A percentile compares a stretch with the other conserved stretches of the same genome.
These are phyloP conservation scores for Psilocybe mexicana DNA, from an alignment of 1,284 basidiomycete genomes.

Conservation along the genomic window DNA sequence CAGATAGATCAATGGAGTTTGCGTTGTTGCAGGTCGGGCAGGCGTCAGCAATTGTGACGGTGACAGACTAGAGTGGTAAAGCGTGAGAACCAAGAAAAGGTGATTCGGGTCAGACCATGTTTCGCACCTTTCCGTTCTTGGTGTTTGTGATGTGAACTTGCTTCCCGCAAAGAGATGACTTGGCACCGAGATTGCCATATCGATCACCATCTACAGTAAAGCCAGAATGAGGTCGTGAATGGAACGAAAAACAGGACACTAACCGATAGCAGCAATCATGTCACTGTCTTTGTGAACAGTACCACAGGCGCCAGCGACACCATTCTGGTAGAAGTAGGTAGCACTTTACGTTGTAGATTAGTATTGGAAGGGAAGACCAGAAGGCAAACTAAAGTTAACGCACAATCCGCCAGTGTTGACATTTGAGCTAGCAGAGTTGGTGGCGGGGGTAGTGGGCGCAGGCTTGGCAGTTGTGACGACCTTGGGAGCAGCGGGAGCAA, in stretches of 20 bases:
- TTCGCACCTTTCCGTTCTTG: constrained; percentile 45
- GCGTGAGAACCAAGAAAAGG: constrained; percentile 1
- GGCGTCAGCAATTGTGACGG: constrained; percentile 71
- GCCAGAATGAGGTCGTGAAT: not conserved
- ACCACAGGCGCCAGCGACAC: constrained; percentile 76
- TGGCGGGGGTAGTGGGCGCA: constrained; percentile 7
- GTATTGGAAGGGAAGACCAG: constrained; percentile 1
- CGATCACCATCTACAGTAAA: constrained; percentile 40
- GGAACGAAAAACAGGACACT: constrained; percentile 30
- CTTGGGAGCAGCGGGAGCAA: constrained; percentile 19
- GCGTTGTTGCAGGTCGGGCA: constrained; percentile 79
- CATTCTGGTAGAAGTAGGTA: constrained; percentile 74
- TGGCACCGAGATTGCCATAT: constrained; percentile 50
- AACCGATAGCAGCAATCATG: constrained; percentile 69
- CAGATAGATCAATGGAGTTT: constrained; percentile 81
- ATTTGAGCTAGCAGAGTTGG: constrained; percentile 20
- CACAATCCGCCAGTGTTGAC: constrained; percentile 48
- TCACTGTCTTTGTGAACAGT: constrained; percentile 63
- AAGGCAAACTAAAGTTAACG: constrained; percentile 28
- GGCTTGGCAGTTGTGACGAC: constrained; percentile 14
- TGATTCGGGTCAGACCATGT: constrained; percentile 2
- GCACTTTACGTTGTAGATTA: constrained; percentile 41
- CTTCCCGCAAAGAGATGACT: constrained; percentile 65
- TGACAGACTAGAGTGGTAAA: constrained; percentile 40
- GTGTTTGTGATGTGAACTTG: constrained; percentile 66